Percentiles rank a stretch among this genome's conserved stretches.
Conservation (phyloP, 169 alveolate genomes). For the Plasmodium vivax region DNA sequence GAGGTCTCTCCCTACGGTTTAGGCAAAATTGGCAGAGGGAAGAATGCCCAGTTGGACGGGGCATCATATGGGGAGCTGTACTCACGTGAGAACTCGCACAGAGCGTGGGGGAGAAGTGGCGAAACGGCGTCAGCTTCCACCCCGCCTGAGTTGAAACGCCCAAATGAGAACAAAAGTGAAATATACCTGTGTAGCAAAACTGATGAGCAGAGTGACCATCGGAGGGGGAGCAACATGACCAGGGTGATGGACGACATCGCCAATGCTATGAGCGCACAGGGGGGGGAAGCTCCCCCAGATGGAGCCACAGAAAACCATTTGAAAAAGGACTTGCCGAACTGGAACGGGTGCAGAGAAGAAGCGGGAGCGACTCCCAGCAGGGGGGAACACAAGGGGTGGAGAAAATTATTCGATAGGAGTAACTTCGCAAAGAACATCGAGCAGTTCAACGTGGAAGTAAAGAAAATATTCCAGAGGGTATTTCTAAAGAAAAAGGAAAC, state of each 20-base stretch:
- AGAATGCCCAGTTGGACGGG: not conserved
- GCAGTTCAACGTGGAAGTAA: conserved; percentile 28
- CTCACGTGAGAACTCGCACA: not conserved
- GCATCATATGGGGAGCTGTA: not conserved
- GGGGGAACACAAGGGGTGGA: not conserved
- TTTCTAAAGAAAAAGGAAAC: conserved; percentile 34
- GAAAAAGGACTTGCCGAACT: not conserved
- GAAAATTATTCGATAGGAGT: conserved; percentile 5
- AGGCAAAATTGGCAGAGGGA: not conserved
- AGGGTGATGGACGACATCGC: not conserved
- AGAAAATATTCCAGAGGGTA: conserved; percentile 16
- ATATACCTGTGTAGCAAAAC: not conserved
- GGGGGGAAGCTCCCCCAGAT: not conserved
- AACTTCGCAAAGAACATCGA: conserved; percentile 22
- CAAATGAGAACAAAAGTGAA: not conserved
- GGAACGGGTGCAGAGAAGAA: conserved; percentile 4
- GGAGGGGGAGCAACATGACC: not conserved
- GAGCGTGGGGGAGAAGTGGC: not conserved
- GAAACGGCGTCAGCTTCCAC: not conserved
- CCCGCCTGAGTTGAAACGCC: not conserved
- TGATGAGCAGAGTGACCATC: not conserved
- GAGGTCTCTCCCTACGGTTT: not conserved
- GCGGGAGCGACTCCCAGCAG: not conserved
- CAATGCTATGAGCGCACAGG: not conserved
- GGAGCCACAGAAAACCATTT: not conserved